These are phyloP conservation scores for Solanum peruvianum DNA, from an alignment of 257 asterid genomes.

Conservation along the genomic window DNA sequence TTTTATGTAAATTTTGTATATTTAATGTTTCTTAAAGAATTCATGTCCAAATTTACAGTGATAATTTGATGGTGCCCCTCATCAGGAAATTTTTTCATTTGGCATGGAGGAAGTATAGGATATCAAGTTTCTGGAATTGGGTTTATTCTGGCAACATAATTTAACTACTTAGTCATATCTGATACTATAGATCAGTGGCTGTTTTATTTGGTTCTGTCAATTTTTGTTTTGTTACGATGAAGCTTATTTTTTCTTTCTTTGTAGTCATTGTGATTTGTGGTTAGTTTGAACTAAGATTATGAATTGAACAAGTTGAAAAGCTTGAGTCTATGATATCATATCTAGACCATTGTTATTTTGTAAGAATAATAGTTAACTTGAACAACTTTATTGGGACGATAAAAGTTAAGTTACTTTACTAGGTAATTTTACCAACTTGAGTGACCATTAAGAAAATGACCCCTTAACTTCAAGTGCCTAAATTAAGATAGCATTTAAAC, in stretches of 20 bases:
- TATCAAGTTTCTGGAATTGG: not conserved
- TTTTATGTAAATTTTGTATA: not conserved
- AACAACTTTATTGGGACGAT: not conserved
- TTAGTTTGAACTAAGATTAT: not conserved
- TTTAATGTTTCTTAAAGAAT: not conserved
- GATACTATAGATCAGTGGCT: not conserved
- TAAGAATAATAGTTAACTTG: not conserved
- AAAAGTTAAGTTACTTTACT: not conserved
- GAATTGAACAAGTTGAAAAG: not conserved
- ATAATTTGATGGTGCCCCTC: not conserved
- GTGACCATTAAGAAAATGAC: not conserved
- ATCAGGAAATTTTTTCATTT: not conserved
- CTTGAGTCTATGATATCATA: not conserved
- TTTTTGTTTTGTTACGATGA: not conserved
- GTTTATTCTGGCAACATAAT: not conserved
- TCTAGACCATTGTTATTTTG: not conserved
- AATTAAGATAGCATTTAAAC: not conserved
- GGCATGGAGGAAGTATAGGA: not conserved
- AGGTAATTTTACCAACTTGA: not conserved
- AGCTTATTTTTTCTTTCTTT: not conserved
- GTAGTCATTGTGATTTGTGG: not conserved
- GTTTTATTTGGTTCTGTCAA: not conserved
- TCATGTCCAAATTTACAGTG: not conserved
- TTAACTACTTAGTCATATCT: not conserved
- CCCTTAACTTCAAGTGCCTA: not conserved